Evolutionary conservation across 2,329 filamentous ascomycete genomes (phyloP).

Genomic region (Orbilia blumenaviensis): DNA sequence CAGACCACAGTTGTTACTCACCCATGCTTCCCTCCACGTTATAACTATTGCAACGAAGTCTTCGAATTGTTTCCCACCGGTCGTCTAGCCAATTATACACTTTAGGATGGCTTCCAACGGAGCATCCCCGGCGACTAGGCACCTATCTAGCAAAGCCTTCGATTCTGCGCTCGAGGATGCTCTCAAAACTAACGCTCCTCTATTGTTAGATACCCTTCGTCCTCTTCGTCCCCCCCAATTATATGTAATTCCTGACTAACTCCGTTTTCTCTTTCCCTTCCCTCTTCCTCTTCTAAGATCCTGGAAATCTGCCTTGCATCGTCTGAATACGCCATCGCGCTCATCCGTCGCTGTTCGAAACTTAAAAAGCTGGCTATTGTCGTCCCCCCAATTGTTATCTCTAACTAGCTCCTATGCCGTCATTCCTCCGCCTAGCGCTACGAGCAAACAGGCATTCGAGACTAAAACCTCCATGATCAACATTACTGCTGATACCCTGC

Average conservation of each 20-base stretch:
- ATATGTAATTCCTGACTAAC: conserved; percentile 64
- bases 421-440: conserved; percentile 71
- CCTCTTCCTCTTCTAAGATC: conserved; percentile 68
- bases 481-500: conserved; percentile 65
- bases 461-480: conserved; percentile 88
- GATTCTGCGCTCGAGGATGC: conserved; percentile 56
- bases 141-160: conserved; percentile 41
- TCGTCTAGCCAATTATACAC: neutral
- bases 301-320: conserved; percentile 68
- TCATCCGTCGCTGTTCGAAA: conserved; percentile 62
- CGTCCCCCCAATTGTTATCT: conserved; percentile 73
- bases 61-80: no score
- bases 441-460: conserved; percentile 77
- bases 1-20: neutral
- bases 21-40: neutral
- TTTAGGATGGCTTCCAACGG: conserved; percentile 31
- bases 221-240: conserved; percentile 45
- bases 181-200: conserved; percentile 78
- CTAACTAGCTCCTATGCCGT: conserved; percentile 75
- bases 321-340: conserved; percentile 64
- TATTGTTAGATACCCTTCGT: conserved; percentile 87
- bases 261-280: conserved; percentile 64
- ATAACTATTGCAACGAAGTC: neutral
- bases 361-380: conserved; percentile 75
- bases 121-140: conserved; percentile 19